Evolutionary conservation across 164 flowering plant species (phyloP).

Genomic region (Piper longum): DNA sequence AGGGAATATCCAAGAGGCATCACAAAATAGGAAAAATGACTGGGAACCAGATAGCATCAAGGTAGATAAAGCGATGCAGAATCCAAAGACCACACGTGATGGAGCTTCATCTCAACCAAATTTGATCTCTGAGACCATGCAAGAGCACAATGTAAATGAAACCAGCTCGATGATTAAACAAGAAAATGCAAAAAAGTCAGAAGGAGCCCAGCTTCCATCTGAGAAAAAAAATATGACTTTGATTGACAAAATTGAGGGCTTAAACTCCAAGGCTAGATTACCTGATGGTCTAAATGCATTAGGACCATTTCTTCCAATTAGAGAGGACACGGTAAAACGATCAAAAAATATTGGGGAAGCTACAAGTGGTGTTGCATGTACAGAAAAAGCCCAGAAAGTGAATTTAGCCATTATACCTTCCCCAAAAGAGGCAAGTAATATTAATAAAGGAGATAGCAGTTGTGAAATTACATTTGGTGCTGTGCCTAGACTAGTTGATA

Average conservation of each 20-base stretch:
- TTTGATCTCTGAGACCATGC: constrained; percentile 2
- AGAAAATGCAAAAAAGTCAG: constrained; percentile 9
- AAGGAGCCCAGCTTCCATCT: constrained; percentile 13
- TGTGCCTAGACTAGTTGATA: constrained; percentile 23
- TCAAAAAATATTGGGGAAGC: constrained; percentile 10
- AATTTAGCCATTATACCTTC: constrained; percentile 12
- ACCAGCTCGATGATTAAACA: constrained; percentile 17
- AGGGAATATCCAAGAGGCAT: constrained; percentile 12
- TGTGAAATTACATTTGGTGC: constrained; percentile 18
- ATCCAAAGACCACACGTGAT: constrained; percentile 17
- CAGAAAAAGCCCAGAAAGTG: constrained; percentile 17
- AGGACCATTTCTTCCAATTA: constrained; percentile 12
- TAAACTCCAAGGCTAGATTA: constrained; percentile 61
- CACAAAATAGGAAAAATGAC: constrained; percentile 25
- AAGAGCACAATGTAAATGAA: constrained; percentile 3
- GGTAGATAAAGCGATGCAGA: constrained; percentile 22
- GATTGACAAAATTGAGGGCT: constrained; percentile 67
- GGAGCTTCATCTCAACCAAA: constrained; percentile 16
- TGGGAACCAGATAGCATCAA: constrained; percentile 20
- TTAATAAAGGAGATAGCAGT: constrained; percentile 19
- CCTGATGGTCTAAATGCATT: constrained; percentile 38
- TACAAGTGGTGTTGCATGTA: constrained; percentile 11
- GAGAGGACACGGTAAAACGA: constrained; percentile 27
- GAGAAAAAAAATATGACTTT: constrained; percentile 35
- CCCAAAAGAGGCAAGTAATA: constrained; percentile 6